Percentiles rank a stretch among this genome's conserved stretches.
These are phyloP conservation scores for Selaginella tamariscina DNA, from an alignment of 75 land plant genomes.

Conservation along the genomic window DNA sequence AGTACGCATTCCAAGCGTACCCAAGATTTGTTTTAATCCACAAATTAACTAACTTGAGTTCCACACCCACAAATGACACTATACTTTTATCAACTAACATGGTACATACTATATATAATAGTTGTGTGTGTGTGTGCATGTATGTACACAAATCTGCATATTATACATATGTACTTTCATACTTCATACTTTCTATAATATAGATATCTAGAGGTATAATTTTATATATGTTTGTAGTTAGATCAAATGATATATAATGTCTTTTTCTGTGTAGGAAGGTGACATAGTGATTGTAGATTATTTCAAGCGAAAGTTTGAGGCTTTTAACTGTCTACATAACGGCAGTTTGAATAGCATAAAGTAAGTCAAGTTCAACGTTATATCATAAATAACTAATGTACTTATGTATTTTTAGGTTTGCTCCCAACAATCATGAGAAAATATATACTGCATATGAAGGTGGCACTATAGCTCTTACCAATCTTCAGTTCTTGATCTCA, in stretches of 20 bases:
- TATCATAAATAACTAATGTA: neutral
- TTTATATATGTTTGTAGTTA: too few species aligned
- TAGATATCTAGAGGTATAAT: too few species aligned
- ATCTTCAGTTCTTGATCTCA: constrained; percentile 71
- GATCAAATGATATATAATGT: too few species aligned
- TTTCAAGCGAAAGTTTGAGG: constrained; percentile 53
- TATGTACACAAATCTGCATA: too few species aligned
- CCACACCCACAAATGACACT: constrained; percentile 74
- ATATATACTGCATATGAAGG: constrained; percentile 73
- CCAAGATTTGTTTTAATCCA: constrained; percentile 69
- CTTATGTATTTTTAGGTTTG: constrained; percentile 41
- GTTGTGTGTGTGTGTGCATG: too few species aligned
- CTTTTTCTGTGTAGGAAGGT: constrained; percentile 51
- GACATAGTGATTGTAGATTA: constrained; percentile 90
- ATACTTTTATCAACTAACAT: constrained; percentile 85
- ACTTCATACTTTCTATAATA: too few species aligned
- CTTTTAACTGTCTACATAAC: constrained; percentile 56
- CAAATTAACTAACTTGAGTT: constrained; percentile 76
- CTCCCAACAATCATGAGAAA: constrained; percentile 48
- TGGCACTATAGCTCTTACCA: constrained; percentile 80
- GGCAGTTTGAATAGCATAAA: constrained; percentile 75
- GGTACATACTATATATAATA: too few species aligned
- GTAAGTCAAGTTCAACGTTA: too few species aligned
- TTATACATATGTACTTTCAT: neutral
- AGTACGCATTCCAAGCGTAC: constrained; percentile 54